These are phyloP conservation scores for Mortierella sp. DNA, from an alignment of 371 early-diverging fungal species.

Conservation along the genomic window DNA sequence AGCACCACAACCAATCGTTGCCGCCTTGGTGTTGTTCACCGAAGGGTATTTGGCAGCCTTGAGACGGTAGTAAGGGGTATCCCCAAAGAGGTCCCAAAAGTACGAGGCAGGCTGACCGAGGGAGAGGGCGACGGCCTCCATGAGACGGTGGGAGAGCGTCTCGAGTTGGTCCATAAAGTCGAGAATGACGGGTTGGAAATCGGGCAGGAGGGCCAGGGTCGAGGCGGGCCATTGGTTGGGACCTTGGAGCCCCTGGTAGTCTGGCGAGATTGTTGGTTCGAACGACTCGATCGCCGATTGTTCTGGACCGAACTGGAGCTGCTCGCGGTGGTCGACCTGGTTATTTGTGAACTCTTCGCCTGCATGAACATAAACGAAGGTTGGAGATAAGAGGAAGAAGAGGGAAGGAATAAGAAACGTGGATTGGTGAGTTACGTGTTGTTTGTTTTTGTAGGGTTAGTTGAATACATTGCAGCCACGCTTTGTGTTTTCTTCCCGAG, in stretches of 20 bases:
- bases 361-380: background rate
- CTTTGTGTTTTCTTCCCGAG: background rate
- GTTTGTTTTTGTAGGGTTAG: constrained; percentile 5
- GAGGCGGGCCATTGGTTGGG: constrained; percentile 68
- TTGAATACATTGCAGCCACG: background rate
- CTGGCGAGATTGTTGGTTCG: constrained; percentile 52
- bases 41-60: constrained; percentile 53
- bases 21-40: constrained; percentile 33
- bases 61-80: constrained; percentile 60
- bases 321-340: constrained; percentile 62
- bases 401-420: background rate
- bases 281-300: constrained; percentile 28
- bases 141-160: constrained; percentile 60
- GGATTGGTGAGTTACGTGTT: background rate
- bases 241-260: constrained; percentile 62
- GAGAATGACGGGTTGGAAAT: constrained; percentile 60
- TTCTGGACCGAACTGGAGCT: constrained; percentile 72
- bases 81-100: constrained; percentile 63
- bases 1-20: constrained; percentile 53
- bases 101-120: constrained; percentile 60
- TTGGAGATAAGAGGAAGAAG: background rate
- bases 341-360: constrained; percentile 35
- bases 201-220: constrained; percentile 52
- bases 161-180: constrained; percentile 61
- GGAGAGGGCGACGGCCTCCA: constrained; percentile 64